Percentiles rank a stretch among this genome's conserved stretches.
phyloP scores from a whole-genome alignment of 129 eudicot species.

The Chrysanthemum makinoi region DNA sequence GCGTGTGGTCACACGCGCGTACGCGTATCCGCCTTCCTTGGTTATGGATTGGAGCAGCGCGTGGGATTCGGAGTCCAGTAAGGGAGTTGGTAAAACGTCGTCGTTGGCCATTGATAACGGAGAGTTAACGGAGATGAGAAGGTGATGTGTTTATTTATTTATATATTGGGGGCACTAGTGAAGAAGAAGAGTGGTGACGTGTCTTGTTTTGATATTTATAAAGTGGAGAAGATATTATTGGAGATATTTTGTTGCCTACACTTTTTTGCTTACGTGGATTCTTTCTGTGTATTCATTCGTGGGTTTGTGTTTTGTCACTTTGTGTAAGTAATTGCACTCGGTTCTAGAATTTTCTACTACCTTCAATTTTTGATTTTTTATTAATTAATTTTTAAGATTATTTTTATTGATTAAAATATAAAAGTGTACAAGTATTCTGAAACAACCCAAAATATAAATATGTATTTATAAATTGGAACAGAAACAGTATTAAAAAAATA shows the following conservation, averaged over 20 bases:
- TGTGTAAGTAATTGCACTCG: too few relatives aligned
- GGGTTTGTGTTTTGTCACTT: too few relatives aligned
- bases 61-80: slow-evolving; percentile 32
- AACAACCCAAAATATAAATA: too few relatives aligned
- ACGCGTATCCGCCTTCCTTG: slow-evolving; percentile 85
- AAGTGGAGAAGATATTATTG: slow-evolving; percentile 29
- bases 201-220: slow-evolving; percentile 21
- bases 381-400: too few relatives aligned
- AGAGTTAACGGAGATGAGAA: slow-evolving; percentile 17
- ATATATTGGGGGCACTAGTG: slow-evolving; percentile 20
- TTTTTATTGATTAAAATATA: too few relatives aligned
- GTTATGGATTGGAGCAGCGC: slow-evolving; percentile 52
- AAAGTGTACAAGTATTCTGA: too few relatives aligned
- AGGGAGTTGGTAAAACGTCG: slow-evolving; percentile 48
- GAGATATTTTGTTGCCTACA: slow-evolving; percentile 31
- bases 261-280: slow-evolving; percentile 40
- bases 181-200: slow-evolving; percentile 36
- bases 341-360: too few relatives aligned
- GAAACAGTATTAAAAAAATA: too few relatives aligned
- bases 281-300: too few relatives aligned
- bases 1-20: slow-evolving; percentile 51
- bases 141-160: slow-evolving; percentile 1
- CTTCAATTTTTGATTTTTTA: too few relatives aligned
- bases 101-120: slow-evolving; percentile 40
- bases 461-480: too few relatives aligned